Conservation (phyloP, 805 yeast species). For the Suhomyces faveliae region DNA sequence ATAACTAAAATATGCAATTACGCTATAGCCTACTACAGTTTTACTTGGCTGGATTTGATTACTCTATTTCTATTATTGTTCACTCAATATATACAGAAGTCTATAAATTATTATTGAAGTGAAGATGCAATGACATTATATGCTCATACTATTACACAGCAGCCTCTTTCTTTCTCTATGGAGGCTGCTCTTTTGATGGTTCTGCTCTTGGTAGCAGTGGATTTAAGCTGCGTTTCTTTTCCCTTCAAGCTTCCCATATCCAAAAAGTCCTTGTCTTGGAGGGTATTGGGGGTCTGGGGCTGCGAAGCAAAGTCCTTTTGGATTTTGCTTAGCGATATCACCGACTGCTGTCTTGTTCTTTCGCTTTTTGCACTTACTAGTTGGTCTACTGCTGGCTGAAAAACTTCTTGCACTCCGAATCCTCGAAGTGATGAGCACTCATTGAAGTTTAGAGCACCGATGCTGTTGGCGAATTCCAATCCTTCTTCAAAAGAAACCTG, state of each 20-base stretch:
- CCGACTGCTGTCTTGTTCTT: conserved; percentile 2
- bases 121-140: too few species aligned
- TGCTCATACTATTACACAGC: too few species aligned
- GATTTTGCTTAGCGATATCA: neutral
- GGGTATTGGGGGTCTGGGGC: neutral
- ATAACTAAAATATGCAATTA: too few species aligned
- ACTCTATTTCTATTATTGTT: too few species aligned
- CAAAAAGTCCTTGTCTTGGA: neutral
- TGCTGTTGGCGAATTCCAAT: conserved; percentile 20
- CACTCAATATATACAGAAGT: too few species aligned
- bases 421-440: conserved; percentile 29
- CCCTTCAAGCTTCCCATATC: neutral
- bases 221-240: neutral
- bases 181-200: too few species aligned
- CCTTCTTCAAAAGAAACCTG: conserved; percentile 33
- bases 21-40: too few species aligned
- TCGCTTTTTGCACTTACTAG: conserved; percentile 3
- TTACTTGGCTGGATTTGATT: too few species aligned
- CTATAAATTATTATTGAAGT: too few species aligned
- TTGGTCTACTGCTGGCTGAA: conserved; percentile 24
- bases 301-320: neutral
- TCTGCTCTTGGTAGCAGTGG: too few species aligned
- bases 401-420: conserved; percentile 24
- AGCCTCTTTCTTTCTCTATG: too few species aligned
- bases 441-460: conserved; percentile 26